phyloP scores from a whole-genome alignment of 345 rosid genomes.

The Odontarrhena argentea region DNA sequence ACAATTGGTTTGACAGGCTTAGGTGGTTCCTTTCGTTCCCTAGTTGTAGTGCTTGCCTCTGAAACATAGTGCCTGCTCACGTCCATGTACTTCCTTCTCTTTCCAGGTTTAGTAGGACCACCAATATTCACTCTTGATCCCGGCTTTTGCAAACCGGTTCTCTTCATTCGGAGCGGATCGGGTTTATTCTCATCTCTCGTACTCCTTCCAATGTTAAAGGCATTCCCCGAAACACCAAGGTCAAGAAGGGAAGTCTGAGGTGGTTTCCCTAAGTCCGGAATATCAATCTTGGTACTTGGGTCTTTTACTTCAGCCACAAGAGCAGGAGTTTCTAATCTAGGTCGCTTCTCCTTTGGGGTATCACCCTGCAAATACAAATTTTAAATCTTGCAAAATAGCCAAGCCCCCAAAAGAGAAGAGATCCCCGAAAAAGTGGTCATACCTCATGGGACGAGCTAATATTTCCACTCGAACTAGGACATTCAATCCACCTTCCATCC shows the following conservation, averaged over 20 bases:
- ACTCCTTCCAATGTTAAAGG: slow-evolving; percentile 75
- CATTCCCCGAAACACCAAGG: slow-evolving; percentile 57
- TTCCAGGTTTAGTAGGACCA: slow-evolving; percentile 93
- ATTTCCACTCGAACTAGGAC: slow-evolving; percentile 54
- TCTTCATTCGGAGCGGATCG: slow-evolving; percentile 54
- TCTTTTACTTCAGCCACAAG: slow-evolving; percentile 57
- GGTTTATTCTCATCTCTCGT: slow-evolving; percentile 53
- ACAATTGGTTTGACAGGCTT: slow-evolving; percentile 65
- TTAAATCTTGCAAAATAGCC: slow-evolving; percentile 16
- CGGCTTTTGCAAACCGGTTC: slow-evolving; percentile 84
- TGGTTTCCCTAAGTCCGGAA: slow-evolving; percentile 46
- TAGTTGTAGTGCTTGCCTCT: slow-evolving; percentile 49
- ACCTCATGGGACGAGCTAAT: slow-evolving; percentile 59
- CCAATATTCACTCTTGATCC: slow-evolving; percentile 81
- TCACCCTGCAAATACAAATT: slow-evolving; percentile 68
- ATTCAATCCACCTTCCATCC: slow-evolving; percentile 87
- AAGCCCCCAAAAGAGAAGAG: slow-evolving; percentile 21
- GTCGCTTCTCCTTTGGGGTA: slow-evolving; percentile 79
- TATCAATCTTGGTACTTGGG: slow-evolving; percentile 43
- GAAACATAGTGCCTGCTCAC: slow-evolving; percentile 91
- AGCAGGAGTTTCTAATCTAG: slow-evolving; percentile 51
- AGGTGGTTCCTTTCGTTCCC: slow-evolving; percentile 57
- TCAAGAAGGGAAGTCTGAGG: slow-evolving; percentile 53
- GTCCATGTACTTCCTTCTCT: slow-evolving; percentile 96
- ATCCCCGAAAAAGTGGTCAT: slow-evolving; percentile 13